Conservation (phyloP, 2,329 filamentous ascomycete genomes). For the Stagonosporopsis cucurbitacearum region DNA sequence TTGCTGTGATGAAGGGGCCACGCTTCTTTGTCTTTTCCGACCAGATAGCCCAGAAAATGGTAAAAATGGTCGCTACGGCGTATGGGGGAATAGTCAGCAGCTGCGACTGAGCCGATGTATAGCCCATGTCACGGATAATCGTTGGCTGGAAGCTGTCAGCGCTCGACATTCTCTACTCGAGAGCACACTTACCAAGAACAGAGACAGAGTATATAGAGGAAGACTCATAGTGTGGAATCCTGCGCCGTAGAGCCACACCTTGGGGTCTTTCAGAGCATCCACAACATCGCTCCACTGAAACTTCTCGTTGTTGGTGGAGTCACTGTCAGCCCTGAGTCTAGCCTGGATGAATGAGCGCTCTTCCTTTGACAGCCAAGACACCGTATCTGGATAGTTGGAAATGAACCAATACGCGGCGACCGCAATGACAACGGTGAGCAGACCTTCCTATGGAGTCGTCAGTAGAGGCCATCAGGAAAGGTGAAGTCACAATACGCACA, state of each 20-base stretch:
- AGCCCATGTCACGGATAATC: constrained; percentile 54
- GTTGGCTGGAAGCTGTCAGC: constrained; percentile 56
- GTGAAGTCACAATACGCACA: constrained; percentile 23
- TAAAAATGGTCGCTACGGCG: constrained; percentile 47
- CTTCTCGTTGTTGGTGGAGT: constrained; percentile 70
- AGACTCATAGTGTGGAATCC: constrained; percentile 76
- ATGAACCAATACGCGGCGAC: constrained; percentile 62
- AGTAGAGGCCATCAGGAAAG: not conserved
- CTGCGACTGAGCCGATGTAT: constrained; percentile 51
- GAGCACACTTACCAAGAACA: constrained; percentile 45
- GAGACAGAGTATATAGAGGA: constrained; percentile 47
- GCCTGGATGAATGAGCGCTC: constrained; percentile 64
- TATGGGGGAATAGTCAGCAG: constrained; percentile 57
- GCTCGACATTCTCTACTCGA: not conserved
- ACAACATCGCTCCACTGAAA: constrained; percentile 73
- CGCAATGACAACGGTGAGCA: constrained; percentile 47
- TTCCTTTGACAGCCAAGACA: constrained; percentile 61
- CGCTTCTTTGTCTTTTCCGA: constrained; percentile 43
- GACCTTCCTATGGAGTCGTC: constrained; percentile 38
- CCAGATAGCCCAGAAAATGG: constrained; percentile 43
- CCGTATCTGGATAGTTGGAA: constrained; percentile 69
- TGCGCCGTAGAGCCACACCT: constrained; percentile 66
- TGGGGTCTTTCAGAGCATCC: constrained; percentile 61
- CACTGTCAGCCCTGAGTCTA: constrained; percentile 71
- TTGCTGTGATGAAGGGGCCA: constrained; percentile 45